Evolutionary conservation across 257 asterid genomes (phyloP), one percentile per base, ranked within the genome.

Genomic region (Penstemon newberryi): DNA sequence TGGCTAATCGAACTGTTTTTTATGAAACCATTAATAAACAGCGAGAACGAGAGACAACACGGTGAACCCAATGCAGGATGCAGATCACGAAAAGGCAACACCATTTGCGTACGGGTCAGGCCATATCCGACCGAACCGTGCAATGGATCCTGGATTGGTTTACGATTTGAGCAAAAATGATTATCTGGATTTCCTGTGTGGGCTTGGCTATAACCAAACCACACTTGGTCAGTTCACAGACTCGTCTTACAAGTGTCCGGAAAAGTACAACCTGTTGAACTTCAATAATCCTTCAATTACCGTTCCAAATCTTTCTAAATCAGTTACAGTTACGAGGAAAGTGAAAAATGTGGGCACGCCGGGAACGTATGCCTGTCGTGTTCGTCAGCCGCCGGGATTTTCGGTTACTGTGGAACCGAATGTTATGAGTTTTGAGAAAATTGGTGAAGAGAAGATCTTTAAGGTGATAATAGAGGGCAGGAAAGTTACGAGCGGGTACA

Each of bases 121-220:
- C 3, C 83, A 87, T 9, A 53, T 87, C 41, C 57, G 79, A 3
- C 93, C 95, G 0, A 89, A 87, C 75, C 77, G 83, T 0, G 96
- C 95, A 42, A 40, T 60, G 80, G 61, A 89, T 38, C 95, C 96
- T 0, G 93, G 95, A 3, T 62, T 89, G 15, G 91, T 89, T 44
- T 89, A 87, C 66, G 93, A 87, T 70, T 49, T 89, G 73, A 55
- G 46, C 0, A 38, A 49, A 0, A 18, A 60, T 0, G 95, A 89
- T 64, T 83, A 89, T 64, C 33, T 81, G 45, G 77, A 85, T 72
- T 84, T 85, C 76, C 87, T 89, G 0, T 89, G 96, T 51, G 75
- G 83, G 13, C 5, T 77, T 37, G 91, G 93, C 11, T 90, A 87
- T 65, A 78, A 79, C 73, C 50, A 76, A 37, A 63, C 80, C 0